A percentile compares a stretch with the other conserved stretches of the same genome.
These are phyloP conservation scores for Pseudonitzschia delicatissima DNA, from an alignment of 108 stramenopile species.

Conservation along the genomic window DNA sequence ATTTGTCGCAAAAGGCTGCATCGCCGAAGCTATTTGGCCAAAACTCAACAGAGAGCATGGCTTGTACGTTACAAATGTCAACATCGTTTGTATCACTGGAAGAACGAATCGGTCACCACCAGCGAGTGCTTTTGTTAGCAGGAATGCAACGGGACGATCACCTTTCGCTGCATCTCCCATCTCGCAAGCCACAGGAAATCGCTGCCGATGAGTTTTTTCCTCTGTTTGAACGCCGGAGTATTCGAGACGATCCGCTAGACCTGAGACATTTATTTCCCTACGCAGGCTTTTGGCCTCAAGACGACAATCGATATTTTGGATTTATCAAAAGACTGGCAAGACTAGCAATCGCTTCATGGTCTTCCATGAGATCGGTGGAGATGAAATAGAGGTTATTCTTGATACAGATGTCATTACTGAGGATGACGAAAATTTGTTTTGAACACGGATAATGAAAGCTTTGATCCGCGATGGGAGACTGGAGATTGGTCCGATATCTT, in stretches of 20 bases:
- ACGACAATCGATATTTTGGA: slow-evolving; percentile 49
- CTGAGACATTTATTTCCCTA: slow-evolving; percentile 45
- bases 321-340: neutral
- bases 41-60: slow-evolving; percentile 49
- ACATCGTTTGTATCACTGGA: slow-evolving; percentile 47
- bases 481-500: slow-evolving; percentile 66
- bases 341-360: slow-evolving; percentile 22
- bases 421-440: slow-evolving; percentile 33
- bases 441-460: slow-evolving; percentile 30
- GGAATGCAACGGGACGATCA: slow-evolving; percentile 35
- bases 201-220: slow-evolving; percentile 64
- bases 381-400: slow-evolving; percentile 52
- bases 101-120: slow-evolving; percentile 27
- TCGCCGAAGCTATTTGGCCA: slow-evolving; percentile 78
- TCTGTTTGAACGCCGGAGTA: slow-evolving; percentile 53
- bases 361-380: slow-evolving; percentile 59
- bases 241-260: slow-evolving; percentile 56
- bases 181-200: slow-evolving; percentile 26
- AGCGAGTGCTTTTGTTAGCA: slow-evolving; percentile 29
- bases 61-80: slow-evolving; percentile 56
- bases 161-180: slow-evolving; percentile 7
- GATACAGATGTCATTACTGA: slow-evolving; percentile 42
- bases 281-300: slow-evolving; percentile 66
- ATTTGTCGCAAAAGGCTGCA: slow-evolving; percentile 51
- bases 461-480: slow-evolving; percentile 61